A percentile compares a stretch with the other conserved stretches of the same genome.
phyloP scores from a whole-genome alignment of 768 basidiomycete species.

The Suillus subalutaceus region DNA sequence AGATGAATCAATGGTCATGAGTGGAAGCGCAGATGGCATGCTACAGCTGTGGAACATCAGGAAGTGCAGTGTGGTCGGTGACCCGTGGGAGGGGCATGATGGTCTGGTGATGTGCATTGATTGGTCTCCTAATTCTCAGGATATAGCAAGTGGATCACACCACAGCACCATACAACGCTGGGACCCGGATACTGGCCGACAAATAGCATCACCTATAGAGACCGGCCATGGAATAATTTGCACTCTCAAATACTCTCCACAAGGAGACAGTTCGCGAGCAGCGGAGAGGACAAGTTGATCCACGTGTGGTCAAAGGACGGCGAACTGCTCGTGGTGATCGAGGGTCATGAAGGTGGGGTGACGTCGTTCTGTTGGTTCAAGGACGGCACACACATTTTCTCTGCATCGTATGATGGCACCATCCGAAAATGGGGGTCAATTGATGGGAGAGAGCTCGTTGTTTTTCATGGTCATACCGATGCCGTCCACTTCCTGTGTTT shows the following conservation, averaged over 20 bases:
- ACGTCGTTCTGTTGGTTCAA: neutral
- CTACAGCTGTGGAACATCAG: neutral
- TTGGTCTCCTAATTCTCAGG: conserved; percentile 19
- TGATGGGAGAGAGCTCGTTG: neutral
- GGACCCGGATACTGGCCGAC: conserved; percentile 11
- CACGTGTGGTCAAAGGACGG: neutral
- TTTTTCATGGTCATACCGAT: neutral
- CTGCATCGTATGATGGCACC: neutral
- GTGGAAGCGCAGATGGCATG: neutral
- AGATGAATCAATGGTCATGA: neutral
- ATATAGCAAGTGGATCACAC: conserved; percentile 15
- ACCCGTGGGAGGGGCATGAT: conserved; percentile 1
- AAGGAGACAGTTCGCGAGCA: neutral
- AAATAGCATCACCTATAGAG: neutral
- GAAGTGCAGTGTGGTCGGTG: neutral
- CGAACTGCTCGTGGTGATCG: neutral
- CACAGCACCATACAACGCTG: conserved; percentile 19
- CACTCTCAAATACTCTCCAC: neutral
- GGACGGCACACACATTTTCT: neutral
- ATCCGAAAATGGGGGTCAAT: neutral
- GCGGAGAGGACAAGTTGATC: neutral
- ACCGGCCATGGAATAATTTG: neutral
- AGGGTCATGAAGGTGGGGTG: neutral
- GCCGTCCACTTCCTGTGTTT: neutral
- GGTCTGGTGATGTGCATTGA: conserved; percentile 6